A percentile compares a stretch with the other conserved stretches of the same genome.
phyloP scores from a whole-genome alignment of 495 filamentous ascomycete genomes.

The Xylaria cubensis region DNA sequence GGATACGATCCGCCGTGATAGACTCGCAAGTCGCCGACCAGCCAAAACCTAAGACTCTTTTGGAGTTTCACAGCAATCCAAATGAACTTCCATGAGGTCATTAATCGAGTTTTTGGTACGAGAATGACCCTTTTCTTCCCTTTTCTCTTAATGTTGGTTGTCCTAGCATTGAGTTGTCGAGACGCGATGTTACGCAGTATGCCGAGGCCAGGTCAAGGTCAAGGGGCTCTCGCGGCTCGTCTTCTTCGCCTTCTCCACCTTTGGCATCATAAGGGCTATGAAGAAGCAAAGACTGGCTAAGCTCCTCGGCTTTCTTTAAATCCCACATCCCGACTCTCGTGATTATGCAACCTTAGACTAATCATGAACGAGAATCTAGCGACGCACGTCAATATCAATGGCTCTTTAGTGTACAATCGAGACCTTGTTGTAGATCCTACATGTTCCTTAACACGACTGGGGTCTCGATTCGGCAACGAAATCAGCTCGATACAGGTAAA shows the following conservation, averaged over 20 bases:
- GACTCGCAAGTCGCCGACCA: slow-evolving; percentile 1
- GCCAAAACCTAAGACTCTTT: slow-evolving; percentile 3
- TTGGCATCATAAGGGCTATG: slow-evolving; percentile 1
- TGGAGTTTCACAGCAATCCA: background rate
- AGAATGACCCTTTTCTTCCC: background rate
- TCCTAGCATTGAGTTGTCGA: background rate
- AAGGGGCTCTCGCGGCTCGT: background rate
- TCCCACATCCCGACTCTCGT: background rate
- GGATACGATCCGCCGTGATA: background rate
- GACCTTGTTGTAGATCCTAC: slow-evolving; percentile 16
- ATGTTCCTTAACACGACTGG: background rate
- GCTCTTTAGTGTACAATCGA: background rate
- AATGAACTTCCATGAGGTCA: background rate
- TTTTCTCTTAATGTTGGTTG: background rate
- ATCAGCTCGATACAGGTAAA: background rate
- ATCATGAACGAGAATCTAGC: slow-evolving; percentile 1
- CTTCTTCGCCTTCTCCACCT: slow-evolving; percentile 8
- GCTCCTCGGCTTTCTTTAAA: background rate
- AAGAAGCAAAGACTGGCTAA: background rate
- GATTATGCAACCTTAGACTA: slow-evolving; percentile 4
- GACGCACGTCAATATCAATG: background rate
- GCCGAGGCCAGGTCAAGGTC: background rate
- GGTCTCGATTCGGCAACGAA: background rate
- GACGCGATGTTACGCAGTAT: background rate
- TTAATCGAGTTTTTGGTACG: background rate